Evolutionary conservation across 495 filamentous ascomycete genomes (phyloP).

Genomic region (Extremus antarcticus): DNA sequence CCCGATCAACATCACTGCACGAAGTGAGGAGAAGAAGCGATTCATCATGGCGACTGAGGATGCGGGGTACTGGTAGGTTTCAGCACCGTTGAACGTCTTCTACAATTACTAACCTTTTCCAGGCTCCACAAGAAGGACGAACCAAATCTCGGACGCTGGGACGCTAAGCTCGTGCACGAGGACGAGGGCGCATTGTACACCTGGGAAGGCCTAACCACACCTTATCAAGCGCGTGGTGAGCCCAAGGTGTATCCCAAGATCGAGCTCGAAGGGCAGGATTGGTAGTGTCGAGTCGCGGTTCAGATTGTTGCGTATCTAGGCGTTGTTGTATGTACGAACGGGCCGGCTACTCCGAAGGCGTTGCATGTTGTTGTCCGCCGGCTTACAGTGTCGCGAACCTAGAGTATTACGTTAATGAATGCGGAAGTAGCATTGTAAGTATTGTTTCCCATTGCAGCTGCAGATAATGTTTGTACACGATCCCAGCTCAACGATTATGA

Average conservation of each 20-base stretch:
- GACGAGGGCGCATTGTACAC: neutral
- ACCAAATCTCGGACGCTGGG: neutral
- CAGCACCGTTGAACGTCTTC: neutral
- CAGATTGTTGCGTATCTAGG: neutral
- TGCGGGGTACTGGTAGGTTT: neutral
- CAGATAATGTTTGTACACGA: no score
- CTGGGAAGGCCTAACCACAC: slow-evolving; percentile 1
- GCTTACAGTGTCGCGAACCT: neutral
- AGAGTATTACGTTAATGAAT: neutral
- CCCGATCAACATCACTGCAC: slow-evolving; percentile 9
- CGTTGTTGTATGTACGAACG: neutral
- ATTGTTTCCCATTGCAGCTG: neutral
- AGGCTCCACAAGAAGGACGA: neutral
- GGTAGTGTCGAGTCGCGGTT: neutral
- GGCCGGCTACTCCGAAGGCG: neutral
- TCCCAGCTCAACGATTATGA: no score
- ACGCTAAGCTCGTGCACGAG: neutral
- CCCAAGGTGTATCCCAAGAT: neutral
- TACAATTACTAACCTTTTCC: neutral
- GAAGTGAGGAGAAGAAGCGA: slow-evolving; percentile 12
- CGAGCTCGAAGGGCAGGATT: neutral
- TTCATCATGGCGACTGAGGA: slow-evolving; percentile 7
- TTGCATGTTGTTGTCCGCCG: neutral
- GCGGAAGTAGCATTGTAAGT: neutral
- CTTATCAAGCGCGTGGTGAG: neutral